Conservation (phyloP, 1,139 yeast genomes). For the Zygoascus meyerae region DNA sequence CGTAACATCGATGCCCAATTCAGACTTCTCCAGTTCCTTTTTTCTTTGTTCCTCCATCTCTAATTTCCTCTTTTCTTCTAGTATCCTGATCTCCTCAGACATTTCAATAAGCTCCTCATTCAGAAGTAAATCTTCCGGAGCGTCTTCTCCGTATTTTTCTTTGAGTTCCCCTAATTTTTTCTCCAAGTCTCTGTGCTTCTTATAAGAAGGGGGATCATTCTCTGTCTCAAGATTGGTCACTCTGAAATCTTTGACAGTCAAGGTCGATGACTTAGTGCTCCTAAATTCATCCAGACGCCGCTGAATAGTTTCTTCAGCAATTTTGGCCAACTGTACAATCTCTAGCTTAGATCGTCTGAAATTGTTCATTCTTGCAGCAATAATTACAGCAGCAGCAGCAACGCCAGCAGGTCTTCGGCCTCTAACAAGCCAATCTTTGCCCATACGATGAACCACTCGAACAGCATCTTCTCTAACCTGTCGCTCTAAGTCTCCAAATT, state of each 20-base stretch:
- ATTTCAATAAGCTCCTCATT: constrained; percentile 10
- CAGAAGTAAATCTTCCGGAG: constrained; percentile 8
- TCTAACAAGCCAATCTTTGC: constrained; percentile 90
- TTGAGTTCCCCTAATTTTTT: constrained; percentile 15
- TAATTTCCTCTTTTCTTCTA: constrained; percentile 8
- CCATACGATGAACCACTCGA: constrained; percentile 82
- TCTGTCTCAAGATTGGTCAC: constrained; percentile 41
- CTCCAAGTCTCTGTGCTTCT: constrained; percentile 30
- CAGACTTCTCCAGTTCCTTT: constrained; percentile 18
- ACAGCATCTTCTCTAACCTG: constrained; percentile 85
- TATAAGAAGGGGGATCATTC: constrained; percentile 80
- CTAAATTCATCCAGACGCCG: constrained; percentile 84
- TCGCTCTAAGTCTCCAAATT: constrained; percentile 58
- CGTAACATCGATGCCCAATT: constrained; percentile 19
- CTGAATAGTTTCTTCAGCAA: constrained; percentile 90
- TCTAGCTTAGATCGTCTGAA: constrained; percentile 88
- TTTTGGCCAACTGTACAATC: constrained; percentile 91
- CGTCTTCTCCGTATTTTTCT: constrained; percentile 14
- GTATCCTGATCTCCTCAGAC: constrained; percentile 12
- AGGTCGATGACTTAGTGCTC: constrained; percentile 63
- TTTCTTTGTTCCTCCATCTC: constrained; percentile 16
- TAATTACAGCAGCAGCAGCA: constrained; percentile 90
- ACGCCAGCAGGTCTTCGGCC: constrained; percentile 98
- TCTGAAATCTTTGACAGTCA: constrained; percentile 72
- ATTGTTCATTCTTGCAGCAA: constrained; percentile 96